Percentiles rank a stretch among this genome's conserved stretches.
Conservation (phyloP, 2,329 filamentous ascomycete species). For the Zasmidium citrigriseum region DNA sequence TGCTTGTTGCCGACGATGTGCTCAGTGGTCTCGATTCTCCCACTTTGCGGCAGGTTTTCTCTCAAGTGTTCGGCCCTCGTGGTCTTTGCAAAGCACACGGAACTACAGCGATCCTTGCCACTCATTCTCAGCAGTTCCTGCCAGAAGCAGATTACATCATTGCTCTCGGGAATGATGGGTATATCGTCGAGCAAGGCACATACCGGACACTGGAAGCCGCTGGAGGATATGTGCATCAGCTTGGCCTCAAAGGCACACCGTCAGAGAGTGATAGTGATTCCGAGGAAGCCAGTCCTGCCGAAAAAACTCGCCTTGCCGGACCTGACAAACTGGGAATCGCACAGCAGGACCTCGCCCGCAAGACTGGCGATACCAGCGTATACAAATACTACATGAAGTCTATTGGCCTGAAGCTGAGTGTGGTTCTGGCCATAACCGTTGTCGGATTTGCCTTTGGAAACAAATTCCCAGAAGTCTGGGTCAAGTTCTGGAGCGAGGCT, state of each 20-base stretch:
- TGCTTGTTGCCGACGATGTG: constrained; percentile 79
- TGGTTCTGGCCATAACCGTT: constrained; percentile 30
- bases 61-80: constrained; percentile 41
- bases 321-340: constrained; percentile 12
- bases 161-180: constrained; percentile 33
- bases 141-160: constrained; percentile 45
- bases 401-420: constrained; percentile 29
- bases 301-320: neutral
- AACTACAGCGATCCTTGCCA: constrained; percentile 47
- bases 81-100: constrained; percentile 45
- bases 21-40: constrained; percentile 71
- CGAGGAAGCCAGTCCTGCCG: neutral
- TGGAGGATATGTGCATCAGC: constrained; percentile 15
- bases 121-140: constrained; percentile 41
- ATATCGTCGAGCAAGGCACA: constrained; percentile 38
- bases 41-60: constrained; percentile 47
- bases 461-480: constrained; percentile 46
- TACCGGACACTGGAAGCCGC: constrained; percentile 28
- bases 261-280: neutral
- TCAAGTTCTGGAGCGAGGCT: constrained; percentile 51
- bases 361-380: constrained; percentile 43
- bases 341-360: constrained; percentile 22
- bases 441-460: constrained; percentile 40
- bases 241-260: neutral
- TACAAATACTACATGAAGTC: constrained; percentile 34